phyloP scores from a whole-genome alignment of 1,284 basidiomycete genomes.

The Malassezia globosa region DNA sequence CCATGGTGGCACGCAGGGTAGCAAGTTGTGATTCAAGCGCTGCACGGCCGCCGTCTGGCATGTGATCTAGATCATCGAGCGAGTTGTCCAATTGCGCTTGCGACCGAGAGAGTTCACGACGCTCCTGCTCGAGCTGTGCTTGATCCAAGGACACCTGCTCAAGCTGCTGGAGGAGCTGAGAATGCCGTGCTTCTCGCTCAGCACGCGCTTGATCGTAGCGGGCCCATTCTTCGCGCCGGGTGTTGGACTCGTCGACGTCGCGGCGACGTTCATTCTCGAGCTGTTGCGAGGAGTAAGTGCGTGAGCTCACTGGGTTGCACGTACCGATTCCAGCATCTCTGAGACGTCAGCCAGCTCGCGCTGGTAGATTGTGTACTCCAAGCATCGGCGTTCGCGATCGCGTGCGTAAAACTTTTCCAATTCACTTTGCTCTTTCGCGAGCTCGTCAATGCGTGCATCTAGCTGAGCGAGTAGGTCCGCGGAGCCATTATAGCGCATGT shows the following conservation, averaged over 20 bases:
- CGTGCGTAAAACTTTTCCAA: slow-evolving; percentile 90
- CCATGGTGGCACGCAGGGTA: slow-evolving; percentile 56
- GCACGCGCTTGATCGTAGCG: slow-evolving; percentile 65
- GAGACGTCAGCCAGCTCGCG: slow-evolving; percentile 79
- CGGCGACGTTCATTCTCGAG: slow-evolving; percentile 57
- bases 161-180: slow-evolving; percentile 59
- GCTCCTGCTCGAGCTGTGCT: slow-evolving; percentile 62
- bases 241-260: slow-evolving; percentile 71
- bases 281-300: no score
- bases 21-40: slow-evolving; percentile 59
- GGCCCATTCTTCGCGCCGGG: slow-evolving; percentile 67
- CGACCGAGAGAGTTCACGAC: slow-evolving; percentile 50
- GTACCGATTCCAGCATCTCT: slow-evolving; percentile 60
- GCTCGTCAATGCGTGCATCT: slow-evolving; percentile 73
- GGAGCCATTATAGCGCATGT: slow-evolving; percentile 81
- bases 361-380: slow-evolving; percentile 89
- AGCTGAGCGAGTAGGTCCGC: slow-evolving; percentile 80
- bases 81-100: slow-evolving; percentile 64
- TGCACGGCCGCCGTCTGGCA: slow-evolving; percentile 25
- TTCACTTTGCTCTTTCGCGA: slow-evolving; percentile 95
- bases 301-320: not conserved
- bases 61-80: slow-evolving; percentile 64
- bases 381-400: slow-evolving; percentile 82
- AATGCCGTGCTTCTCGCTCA: slow-evolving; percentile 59
- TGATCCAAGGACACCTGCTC: slow-evolving; percentile 62